Evolutionary conservation across 2,329 filamentous ascomycete genomes (phyloP).

Genomic region (Parastagonospora nodorum): DNA sequence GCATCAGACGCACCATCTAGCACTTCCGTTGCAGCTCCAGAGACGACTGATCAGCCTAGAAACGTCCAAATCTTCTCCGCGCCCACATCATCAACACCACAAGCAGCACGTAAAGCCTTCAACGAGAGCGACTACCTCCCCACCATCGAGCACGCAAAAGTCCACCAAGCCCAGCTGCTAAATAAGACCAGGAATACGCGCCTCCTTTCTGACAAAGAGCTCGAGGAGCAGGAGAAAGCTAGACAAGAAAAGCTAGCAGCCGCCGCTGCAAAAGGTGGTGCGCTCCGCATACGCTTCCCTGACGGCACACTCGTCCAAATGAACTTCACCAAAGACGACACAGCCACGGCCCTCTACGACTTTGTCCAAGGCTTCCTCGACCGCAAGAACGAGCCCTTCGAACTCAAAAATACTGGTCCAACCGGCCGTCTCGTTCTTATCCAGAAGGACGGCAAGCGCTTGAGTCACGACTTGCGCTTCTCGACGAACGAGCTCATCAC

Average conservation of each 20-base stretch:
- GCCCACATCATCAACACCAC: slow-evolving; percentile 73
- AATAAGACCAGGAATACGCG: slow-evolving; percentile 86
- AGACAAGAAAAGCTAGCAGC: slow-evolving; percentile 95
- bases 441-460: slow-evolving; percentile 53
- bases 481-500: slow-evolving; percentile 74
- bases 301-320: slow-evolving; percentile 66
- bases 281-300: slow-evolving; percentile 4
- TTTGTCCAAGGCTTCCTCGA: slow-evolving; percentile 76
- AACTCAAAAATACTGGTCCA: slow-evolving; percentile 67
- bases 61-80: slow-evolving; percentile 78
- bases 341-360: slow-evolving; percentile 72
- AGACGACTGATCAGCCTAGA: slow-evolving; percentile 28
- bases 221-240: slow-evolving; percentile 90
- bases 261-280: slow-evolving; percentile 48
- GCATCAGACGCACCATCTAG: slow-evolving; percentile 21
- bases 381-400: slow-evolving; percentile 68
- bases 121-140: slow-evolving; percentile 78
- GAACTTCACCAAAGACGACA: slow-evolving; percentile 70
- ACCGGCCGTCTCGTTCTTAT: slow-evolving; percentile 55
- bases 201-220: slow-evolving; percentile 82
- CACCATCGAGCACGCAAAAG: slow-evolving; percentile 75
- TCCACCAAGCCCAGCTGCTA: slow-evolving; percentile 71
- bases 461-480: slow-evolving; percentile 77
- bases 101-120: slow-evolving; percentile 69
- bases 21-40: slow-evolving; percentile 14